phyloP scores from a whole-genome alignment of 2,329 filamentous ascomycete species.

The Ophiosphaerella korrae region DNA sequence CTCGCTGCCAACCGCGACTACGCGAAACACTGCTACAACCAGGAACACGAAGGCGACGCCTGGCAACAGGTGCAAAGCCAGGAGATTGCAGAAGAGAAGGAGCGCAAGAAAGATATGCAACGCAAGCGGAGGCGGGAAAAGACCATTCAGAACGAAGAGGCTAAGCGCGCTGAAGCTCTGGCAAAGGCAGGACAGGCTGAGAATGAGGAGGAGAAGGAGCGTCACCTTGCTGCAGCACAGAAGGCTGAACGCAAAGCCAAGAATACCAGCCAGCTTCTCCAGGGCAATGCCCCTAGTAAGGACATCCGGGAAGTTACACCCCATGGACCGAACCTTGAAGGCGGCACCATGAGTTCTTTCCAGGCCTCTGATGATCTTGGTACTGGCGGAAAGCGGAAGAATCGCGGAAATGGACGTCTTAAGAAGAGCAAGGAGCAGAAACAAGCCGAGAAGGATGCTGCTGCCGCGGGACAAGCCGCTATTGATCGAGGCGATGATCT shows the following conservation, averaged over 20 bases:
- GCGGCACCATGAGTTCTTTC: constrained; percentile 85
- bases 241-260: constrained; percentile 91
- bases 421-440: constrained; percentile 86
- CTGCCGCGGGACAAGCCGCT: constrained; percentile 85
- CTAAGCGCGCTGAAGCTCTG: constrained; percentile 81
- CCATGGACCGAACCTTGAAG: constrained; percentile 80
- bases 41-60: constrained; percentile 78
- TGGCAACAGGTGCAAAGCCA: constrained; percentile 86
- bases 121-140: constrained; percentile 94
- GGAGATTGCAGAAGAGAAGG: constrained; percentile 92
- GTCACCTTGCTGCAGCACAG: constrained; percentile 82
- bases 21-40: constrained; percentile 77
- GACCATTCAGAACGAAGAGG: constrained; percentile 83
- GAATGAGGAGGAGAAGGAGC: constrained; percentile 81
- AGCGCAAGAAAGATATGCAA: constrained; percentile 99
- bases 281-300: constrained; percentile 77
- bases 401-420: constrained; percentile 64
- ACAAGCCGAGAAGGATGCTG: constrained; percentile 72
- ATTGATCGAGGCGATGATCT: constrained; percentile 78
- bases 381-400: constrained; percentile 54
- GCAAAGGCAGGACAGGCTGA: constrained; percentile 77
- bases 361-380: constrained; percentile 64
- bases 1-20: constrained; percentile 71
- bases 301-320: constrained; percentile 73
- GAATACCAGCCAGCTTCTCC: constrained; percentile 84